Base-by-base conservation (phyloP, 2,329 filamentous ascomycete genomes). In the Xylaria multiplex region DNA sequence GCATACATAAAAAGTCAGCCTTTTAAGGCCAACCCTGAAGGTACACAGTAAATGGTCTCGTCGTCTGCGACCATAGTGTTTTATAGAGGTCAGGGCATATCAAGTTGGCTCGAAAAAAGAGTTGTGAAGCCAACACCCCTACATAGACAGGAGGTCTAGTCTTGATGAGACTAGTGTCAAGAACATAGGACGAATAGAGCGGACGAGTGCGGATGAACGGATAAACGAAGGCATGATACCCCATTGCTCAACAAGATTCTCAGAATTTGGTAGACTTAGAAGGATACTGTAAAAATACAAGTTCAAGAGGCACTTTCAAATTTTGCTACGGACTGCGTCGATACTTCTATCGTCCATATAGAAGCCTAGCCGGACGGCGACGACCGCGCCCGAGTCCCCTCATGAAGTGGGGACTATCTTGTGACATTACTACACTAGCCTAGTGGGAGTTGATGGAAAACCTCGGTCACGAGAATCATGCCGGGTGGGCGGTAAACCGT, bases 1-100 rank as follows among this genome's bases (percentile, higher is more conserved):
- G 79, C 83, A 8, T 91, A 84, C 69, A 86, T 91, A 40, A 80
- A 82, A 32, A 75, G 71, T 6, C 73, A 77, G 6, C 86, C 86
- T 0, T 90, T 90, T 69, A 73, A 72, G 46, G 73, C 82, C 14
- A 71, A 79, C 37, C 69, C 74, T 6, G 66, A 72, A 4, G 75
- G 71, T 57, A 59, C 42, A 2, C 56, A 73, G 24, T 67, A 48
- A 50, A 35, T 3, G 1, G 5, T 43, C 6, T 49, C 24, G 1
- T 16, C 9, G 14, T 5, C 7, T 7, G 42, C 24, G 14, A 48
- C 8, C 8, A 16, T 24, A 6, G 7, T 11, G 22, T 56, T 43
- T 9, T 30, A 19, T 45, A 49, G 32, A n/a, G 11, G 14, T 1
- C 5, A 30, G 19, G 7, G 22, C 24, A 30, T 40, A 8, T 46